A percentile compares a stretch with the other conserved stretches of the same genome.
phyloP scores from a whole-genome alignment of 2,329 filamentous ascomycete species.

The Fusarium citri region DNA sequence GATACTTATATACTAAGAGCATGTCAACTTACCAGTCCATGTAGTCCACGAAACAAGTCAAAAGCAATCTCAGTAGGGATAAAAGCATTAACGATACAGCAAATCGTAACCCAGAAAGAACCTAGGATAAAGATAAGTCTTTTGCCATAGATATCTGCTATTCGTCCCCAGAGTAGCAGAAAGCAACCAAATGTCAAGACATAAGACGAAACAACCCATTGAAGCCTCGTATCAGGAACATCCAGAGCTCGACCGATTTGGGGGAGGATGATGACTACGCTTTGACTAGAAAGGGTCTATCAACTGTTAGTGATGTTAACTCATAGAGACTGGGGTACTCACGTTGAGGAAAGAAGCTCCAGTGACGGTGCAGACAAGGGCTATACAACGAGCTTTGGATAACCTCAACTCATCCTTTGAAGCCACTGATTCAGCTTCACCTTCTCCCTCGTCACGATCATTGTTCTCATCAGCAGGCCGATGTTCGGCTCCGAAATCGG shows the following conservation, averaged over 20 bases:
- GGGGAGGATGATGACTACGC: slow-evolving; percentile 58
- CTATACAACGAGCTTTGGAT: slow-evolving; percentile 65
- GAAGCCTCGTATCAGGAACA: slow-evolving; percentile 69
- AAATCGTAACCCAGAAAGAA: slow-evolving; percentile 70
- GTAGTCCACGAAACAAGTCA: slow-evolving; percentile 73
- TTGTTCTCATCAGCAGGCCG: not conserved
- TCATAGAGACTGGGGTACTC: slow-evolving; percentile 9
- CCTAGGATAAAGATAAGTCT: slow-evolving; percentile 73
- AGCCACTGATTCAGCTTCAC: slow-evolving; percentile 32
- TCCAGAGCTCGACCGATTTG: slow-evolving; percentile 67
- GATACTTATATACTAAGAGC: no score
- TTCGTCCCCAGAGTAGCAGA: slow-evolving; percentile 73
- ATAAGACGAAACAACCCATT: slow-evolving; percentile 76
- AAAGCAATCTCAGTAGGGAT: slow-evolving; percentile 75
- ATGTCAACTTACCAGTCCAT: slow-evolving; percentile 62
- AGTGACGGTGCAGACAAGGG: slow-evolving; percentile 65
- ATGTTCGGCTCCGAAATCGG: slow-evolving; percentile 3
- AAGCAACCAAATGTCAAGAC: slow-evolving; percentile 75
- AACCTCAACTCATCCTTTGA: slow-evolving; percentile 51
- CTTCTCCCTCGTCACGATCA: slow-evolving; percentile 5
- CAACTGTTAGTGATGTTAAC: not conserved
- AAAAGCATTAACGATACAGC: slow-evolving; percentile 71
- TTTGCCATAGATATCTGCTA: slow-evolving; percentile 75
- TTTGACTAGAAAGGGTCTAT: slow-evolving; percentile 46
- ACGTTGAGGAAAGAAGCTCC: slow-evolving; percentile 69